Evolutionary conservation across 352 stramenopile genomes (phyloP), one percentile per base, ranked within the genome.

Genomic region (Globisporangium barbulae): DNA sequence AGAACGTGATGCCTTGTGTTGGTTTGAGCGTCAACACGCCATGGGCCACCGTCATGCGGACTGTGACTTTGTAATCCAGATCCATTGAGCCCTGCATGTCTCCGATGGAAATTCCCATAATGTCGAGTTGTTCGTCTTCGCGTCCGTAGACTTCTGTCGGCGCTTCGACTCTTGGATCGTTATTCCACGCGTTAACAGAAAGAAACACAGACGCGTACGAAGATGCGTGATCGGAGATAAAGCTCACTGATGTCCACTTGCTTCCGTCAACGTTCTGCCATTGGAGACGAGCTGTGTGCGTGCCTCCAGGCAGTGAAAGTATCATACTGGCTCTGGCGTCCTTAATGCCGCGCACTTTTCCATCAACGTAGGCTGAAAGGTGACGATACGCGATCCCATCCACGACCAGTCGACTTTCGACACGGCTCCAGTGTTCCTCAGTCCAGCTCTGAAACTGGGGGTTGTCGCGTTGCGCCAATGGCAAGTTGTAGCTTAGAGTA

Each of bases 201-300:
- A 93, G 67, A 68, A 92, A 91, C 15, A 93, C 71, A 6, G 83
- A 87, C 22, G 77, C 76, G 49, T 90, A 88, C 0, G 85, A 84
- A 9, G 79, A 89, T 10, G 70, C 66, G 58, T 86, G 62, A 37
- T 93, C 81, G 0, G 81, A 89, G 50, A 93, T 76, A 63, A 90
- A 90, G 33, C 74, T 89, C 28, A 93, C 84, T 8, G 76, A 73
- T 28, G 64, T 74, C 84, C 84, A 93, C 33, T 76, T 72, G 59
- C 59, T 89, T 19, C 79, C 79, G 53, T 90, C 82, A 0, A 91
- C 73, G 31, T 90, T 91, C 69, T 93, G 74, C 85, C 85, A 93
- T 53, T 91, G 85, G 2, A 93, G 55, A 49, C 82, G 77, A 15
- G 73, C 75, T 35, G 75, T 85, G 63, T 93, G 85, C 6, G 65